Percentiles rank a stretch among this genome's conserved stretches.
phyloP scores from a whole-genome alignment of 768 basidiomycete species.

The Kwoniella sp. region DNA sequence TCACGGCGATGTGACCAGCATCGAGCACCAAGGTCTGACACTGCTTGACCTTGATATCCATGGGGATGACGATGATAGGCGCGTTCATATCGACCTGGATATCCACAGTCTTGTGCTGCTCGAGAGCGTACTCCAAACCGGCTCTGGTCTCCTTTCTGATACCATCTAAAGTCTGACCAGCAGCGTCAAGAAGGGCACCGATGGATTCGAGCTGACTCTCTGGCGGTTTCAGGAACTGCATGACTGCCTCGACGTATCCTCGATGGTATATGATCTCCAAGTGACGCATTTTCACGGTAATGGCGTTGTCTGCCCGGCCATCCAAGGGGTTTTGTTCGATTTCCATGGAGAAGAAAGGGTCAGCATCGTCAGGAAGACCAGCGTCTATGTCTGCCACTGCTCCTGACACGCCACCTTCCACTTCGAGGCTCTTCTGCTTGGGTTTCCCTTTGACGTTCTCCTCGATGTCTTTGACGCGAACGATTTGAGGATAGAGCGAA shows the following conservation, averaged over 20 bases:
- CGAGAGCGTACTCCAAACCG: conserved; percentile 87
- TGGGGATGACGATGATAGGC: conserved; percentile 94
- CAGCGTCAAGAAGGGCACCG: conserved; percentile 84
- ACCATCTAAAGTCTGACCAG: conserved; percentile 89
- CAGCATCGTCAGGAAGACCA: conserved; percentile 55
- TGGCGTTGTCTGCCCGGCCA: conserved; percentile 82
- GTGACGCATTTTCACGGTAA: conserved; percentile 86
- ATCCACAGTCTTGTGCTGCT: conserved; percentile 92
- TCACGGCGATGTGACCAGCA: conserved; percentile 93
- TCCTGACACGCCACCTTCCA: conserved; percentile 32
- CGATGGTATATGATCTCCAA: conserved; percentile 96
- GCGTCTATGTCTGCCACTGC: conserved; percentile 34
- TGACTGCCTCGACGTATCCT: conserved; percentile 89
- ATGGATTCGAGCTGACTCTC: conserved; percentile 93
- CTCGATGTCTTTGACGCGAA: conserved; percentile 69
- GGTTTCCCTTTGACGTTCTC: conserved; percentile 13
- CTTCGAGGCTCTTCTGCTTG: conserved; percentile 38
- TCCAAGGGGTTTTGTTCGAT: conserved; percentile 92
- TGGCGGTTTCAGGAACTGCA: conserved; percentile 89
- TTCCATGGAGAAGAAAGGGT: conserved; percentile 81
- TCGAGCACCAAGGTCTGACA: conserved; percentile 89
- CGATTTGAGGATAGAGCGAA: conserved; percentile 85
- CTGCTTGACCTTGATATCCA: conserved; percentile 74
- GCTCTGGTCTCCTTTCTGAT: conserved; percentile 90
- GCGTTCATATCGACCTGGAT: conserved; percentile 96